Evolutionary conservation across 2,329 filamentous ascomycete genomes (phyloP).

Genomic region (Fusarium torreyae): DNA sequence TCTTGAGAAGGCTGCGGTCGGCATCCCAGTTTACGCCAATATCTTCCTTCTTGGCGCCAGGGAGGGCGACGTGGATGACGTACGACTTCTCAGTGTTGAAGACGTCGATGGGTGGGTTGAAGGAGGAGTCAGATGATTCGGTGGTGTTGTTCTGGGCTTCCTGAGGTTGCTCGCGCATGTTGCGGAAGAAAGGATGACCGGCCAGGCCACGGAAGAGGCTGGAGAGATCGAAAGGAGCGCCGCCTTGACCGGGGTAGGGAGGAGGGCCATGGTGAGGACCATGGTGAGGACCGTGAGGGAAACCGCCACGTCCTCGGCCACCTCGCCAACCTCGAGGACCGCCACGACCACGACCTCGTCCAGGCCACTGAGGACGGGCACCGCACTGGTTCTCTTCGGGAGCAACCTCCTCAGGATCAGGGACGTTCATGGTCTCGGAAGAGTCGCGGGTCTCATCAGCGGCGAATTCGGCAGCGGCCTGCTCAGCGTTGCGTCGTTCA

Average conservation of each 20-base stretch:
- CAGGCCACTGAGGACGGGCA: slow-evolving; percentile 39
- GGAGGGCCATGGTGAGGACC: slow-evolving; percentile 43
- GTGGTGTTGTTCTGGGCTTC: slow-evolving; percentile 36
- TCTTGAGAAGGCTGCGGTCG: slow-evolving; percentile 74
- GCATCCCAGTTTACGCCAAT: slow-evolving; percentile 83
- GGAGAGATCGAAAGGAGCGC: slow-evolving; percentile 56
- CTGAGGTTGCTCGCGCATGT: slow-evolving; percentile 57
- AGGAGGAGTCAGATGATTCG: slow-evolving; percentile 70
- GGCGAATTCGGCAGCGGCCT: slow-evolving; percentile 35
- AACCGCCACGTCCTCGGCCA: slow-evolving; percentile 42
- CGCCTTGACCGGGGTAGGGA: slow-evolving; percentile 32
- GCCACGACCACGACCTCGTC: slow-evolving; percentile 43
- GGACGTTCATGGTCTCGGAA: slow-evolving; percentile 53
- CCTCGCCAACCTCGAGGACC: slow-evolving; percentile 42
- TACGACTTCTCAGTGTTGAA: slow-evolving; percentile 78
- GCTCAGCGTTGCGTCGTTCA: slow-evolving; percentile 33
- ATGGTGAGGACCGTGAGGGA: slow-evolving; percentile 42
- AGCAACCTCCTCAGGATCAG: slow-evolving; percentile 54
- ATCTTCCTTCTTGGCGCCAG: slow-evolving; percentile 85
- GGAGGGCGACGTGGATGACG: slow-evolving; percentile 81
- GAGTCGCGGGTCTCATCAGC: slow-evolving; percentile 54
- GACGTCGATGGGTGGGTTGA: slow-evolving; percentile 79
- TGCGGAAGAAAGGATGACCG: slow-evolving; percentile 60
- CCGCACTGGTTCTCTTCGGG: slow-evolving; percentile 52
- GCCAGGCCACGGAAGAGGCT: slow-evolving; percentile 59